Conservation (phyloP, 257 asterid genomes). For the Haberlea rhodopensis region DNA sequence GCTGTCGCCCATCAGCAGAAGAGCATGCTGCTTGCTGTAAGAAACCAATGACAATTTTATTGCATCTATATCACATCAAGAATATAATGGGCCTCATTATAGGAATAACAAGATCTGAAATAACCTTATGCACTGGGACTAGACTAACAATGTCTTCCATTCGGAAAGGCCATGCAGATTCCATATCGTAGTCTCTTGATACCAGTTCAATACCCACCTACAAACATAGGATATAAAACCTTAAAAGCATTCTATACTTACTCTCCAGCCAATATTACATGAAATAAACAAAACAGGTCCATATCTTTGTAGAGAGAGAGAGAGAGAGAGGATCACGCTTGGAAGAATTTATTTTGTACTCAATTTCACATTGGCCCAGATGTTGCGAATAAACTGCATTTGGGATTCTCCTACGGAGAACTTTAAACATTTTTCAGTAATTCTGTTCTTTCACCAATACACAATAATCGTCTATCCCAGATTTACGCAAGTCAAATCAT, state of each 20-base stretch:
- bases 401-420: neutral
- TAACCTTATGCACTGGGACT: slow-evolving; percentile 92
- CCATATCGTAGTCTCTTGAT: slow-evolving; percentile 82
- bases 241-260: slow-evolving; percentile 21
- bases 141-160: slow-evolving; percentile 78
- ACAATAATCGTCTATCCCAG: neutral
- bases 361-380: neutral
- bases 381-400: neutral
- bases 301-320: neutral
- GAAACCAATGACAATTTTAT: slow-evolving; percentile 23
- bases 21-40: slow-evolving; percentile 96
- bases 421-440: slow-evolving; percentile 2
- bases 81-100: slow-evolving; percentile 19
- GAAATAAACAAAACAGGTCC: slow-evolving; percentile 6
- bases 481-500: neutral
- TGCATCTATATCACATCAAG: slow-evolving; percentile 21
- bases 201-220: slow-evolving; percentile 94
- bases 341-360: neutral
- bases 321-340: neutral
- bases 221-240: slow-evolving; percentile 26
- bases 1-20: slow-evolving; percentile 94
- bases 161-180: slow-evolving; percentile 64
- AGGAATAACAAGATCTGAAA: slow-evolving; percentile 7
- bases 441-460: slow-evolving; percentile 11
- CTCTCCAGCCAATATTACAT: slow-evolving; percentile 13